Percentiles rank a stretch among this genome's conserved stretches.
These are phyloP conservation scores for Priceomyces carsonii DNA, from an alignment of 805 yeast species.

Conservation along the genomic window DNA sequence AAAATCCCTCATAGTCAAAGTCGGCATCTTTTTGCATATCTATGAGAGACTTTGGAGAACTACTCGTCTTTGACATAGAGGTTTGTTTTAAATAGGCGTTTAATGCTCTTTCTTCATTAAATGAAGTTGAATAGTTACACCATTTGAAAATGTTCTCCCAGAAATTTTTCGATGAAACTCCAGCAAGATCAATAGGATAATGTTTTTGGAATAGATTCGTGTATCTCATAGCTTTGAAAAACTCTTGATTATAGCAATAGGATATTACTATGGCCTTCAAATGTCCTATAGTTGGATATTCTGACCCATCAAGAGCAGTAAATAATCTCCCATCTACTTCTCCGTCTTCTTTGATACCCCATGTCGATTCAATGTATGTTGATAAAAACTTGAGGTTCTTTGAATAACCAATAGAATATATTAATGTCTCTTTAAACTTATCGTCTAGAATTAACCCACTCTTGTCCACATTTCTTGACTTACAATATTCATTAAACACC, in stretches of 20 bases:
- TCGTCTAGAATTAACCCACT: constrained; percentile 15
- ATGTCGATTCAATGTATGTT: constrained; percentile 25
- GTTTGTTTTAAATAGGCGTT: constrained; percentile 24
- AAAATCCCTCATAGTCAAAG: constrained; percentile 40
- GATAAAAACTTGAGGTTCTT: constrained; percentile 18
- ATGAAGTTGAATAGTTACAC: constrained; percentile 37
- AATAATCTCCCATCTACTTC: constrained; percentile 6
- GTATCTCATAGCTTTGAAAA: constrained; percentile 33
- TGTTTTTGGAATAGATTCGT: constrained; percentile 35
- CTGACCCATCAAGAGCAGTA: constrained; percentile 13
- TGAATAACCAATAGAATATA: constrained; percentile 35
- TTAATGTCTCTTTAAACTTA: constrained; percentile 25
- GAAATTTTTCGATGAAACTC: constrained; percentile 20
- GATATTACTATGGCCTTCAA: constrained; percentile 33
- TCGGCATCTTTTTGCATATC: constrained; percentile 33
- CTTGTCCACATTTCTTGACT: constrained; percentile 1
- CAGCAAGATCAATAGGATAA: constrained; percentile 23
- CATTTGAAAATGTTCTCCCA: constrained; percentile 41
- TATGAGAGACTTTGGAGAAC: constrained; percentile 14
- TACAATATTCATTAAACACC: constrained; percentile 24
- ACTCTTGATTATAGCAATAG: constrained; percentile 31
- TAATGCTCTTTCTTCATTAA: constrained; percentile 26
- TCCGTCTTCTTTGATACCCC: constrained; percentile 33
- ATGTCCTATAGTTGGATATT: constrained; percentile 24
- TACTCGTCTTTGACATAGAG: constrained; percentile 4